Evolutionary conservation across 306 rosid genomes (phyloP).

Genomic region (Fragaria iinumae): DNA sequence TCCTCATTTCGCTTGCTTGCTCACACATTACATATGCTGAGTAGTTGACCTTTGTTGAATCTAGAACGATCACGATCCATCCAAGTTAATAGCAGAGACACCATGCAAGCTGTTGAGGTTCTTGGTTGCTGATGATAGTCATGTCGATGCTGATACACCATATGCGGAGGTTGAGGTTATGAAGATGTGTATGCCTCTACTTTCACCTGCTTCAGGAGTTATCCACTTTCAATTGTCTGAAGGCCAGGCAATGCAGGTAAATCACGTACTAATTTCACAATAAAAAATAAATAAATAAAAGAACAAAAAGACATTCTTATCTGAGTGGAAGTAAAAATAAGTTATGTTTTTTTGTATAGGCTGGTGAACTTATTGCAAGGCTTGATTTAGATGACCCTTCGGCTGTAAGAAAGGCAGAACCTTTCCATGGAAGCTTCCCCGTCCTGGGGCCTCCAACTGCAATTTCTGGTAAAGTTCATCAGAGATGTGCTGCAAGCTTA

Average conservation of each 20-base stretch:
- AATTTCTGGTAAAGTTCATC: constrained; percentile 93
- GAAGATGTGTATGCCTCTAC: constrained; percentile 99
- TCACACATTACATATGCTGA: constrained; percentile 15
- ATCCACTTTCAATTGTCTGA: constrained; percentile 83
- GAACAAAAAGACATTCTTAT: not conserved
- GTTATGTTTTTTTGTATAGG: constrained; percentile 41
- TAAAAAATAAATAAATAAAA: not conserved
- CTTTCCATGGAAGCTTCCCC: constrained; percentile 84
- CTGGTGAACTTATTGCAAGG: constrained; percentile 93
- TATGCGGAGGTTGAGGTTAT: constrained; percentile 99
- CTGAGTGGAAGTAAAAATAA: constrained; percentile 14
- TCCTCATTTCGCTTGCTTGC: constrained; percentile 4
- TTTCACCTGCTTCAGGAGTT: constrained; percentile 95
- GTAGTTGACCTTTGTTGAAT: constrained; percentile 32
- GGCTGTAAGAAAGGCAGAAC: constrained; percentile 92
- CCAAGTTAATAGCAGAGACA: constrained; percentile 92
- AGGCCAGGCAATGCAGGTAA: constrained; percentile 99
- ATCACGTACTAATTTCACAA: not conserved
- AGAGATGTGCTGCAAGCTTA: constrained; percentile 86
- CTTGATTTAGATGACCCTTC: constrained; percentile 97
- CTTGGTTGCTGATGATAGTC: constrained; percentile 69
- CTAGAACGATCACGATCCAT: constrained; percentile 96
- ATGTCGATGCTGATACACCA: constrained; percentile 84
- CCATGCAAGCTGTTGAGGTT: constrained; percentile 93
- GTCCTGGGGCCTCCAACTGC: constrained; percentile 88